These are phyloP conservation scores for Steccherinum ochraceum DNA, from an alignment of 768 basidiomycete genomes.

Conservation along the genomic window DNA sequence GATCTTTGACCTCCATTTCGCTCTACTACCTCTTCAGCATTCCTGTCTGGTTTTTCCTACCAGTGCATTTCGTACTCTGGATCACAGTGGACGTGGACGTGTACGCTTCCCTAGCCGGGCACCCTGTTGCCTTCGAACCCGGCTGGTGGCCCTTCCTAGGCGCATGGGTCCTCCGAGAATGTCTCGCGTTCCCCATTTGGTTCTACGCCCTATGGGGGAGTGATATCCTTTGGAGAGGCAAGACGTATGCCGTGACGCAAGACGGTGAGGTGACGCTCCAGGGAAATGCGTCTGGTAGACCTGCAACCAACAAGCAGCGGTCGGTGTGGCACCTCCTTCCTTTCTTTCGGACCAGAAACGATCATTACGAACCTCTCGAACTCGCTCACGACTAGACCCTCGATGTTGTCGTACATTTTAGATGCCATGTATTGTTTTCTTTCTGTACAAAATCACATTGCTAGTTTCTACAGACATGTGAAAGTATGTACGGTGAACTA, in stretches of 20 bases:
- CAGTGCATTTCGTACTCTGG: constrained; percentile 64
- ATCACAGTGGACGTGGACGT: constrained; percentile 78
- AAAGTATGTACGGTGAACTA: too few relatives aligned
- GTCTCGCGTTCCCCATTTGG: constrained; percentile 86
- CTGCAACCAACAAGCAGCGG: not conserved
- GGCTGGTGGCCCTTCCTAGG: constrained; percentile 54
- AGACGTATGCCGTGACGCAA: constrained; percentile 60
- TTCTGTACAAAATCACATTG: too few relatives aligned
- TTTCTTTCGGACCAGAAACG: not conserved
- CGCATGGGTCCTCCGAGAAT: constrained; percentile 78
- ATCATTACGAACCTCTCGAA: constrained; percentile 10
- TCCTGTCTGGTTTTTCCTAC: constrained; percentile 47
- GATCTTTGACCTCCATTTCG: constrained; percentile 55
- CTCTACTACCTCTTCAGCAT: constrained; percentile 43
- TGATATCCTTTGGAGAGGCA: constrained; percentile 85
- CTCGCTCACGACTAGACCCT: constrained; percentile 11
- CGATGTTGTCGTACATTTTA: not conserved
- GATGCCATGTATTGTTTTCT: too few relatives aligned
- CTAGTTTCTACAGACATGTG: too few relatives aligned
- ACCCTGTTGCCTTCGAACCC: constrained; percentile 41
- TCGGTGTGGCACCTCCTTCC: not conserved
- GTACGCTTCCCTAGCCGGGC: constrained; percentile 67
- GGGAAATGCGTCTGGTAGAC: not conserved
- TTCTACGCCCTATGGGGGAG: constrained; percentile 71
- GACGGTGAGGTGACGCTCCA: constrained; percentile 54